Conservation (phyloP, 805 yeast genomes). For the Schwanniomyces yamadae region DNA sequence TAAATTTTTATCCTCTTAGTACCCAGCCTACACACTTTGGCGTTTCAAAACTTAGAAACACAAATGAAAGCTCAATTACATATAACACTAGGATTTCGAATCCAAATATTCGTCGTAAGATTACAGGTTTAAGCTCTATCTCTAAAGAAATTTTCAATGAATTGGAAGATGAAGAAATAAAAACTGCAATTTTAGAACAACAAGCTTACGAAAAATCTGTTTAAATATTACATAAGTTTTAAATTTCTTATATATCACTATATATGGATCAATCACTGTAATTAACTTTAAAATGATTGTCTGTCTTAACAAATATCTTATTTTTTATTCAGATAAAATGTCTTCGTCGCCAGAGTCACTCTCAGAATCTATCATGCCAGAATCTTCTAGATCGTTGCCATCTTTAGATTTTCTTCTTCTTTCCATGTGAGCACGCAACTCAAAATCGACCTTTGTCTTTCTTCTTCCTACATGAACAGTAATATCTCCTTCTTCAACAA, state of each 20-base stretch:
- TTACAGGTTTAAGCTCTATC: conserved; percentile 67
- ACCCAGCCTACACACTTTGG: conserved; percentile 67
- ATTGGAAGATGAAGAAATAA: conserved; percentile 51
- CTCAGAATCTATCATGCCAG: conserved; percentile 9
- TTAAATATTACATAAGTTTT: conserved; percentile 3
- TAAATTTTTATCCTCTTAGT: conserved; percentile 64
- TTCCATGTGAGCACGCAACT: conserved; percentile 46
- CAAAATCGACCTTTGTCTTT: conserved; percentile 46
- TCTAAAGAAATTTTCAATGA: conserved; percentile 59
- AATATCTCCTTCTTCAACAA: conserved; percentile 48
- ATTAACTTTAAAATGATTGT: no score
- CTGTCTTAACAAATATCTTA: background rate
- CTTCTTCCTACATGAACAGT: conserved; percentile 47
- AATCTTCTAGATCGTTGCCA: conserved; percentile 8
- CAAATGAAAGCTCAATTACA: conserved; percentile 33
- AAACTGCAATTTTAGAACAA: conserved; percentile 61
- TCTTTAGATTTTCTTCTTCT: conserved; percentile 22
- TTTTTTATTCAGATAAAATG: conserved; percentile 1
- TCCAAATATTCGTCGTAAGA: conserved; percentile 46
- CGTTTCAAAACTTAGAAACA: conserved; percentile 23
- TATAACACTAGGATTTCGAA: conserved; percentile 46
- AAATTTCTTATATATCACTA: conserved; percentile 3
- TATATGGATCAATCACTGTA: background rate
- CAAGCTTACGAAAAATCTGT: conserved; percentile 46
- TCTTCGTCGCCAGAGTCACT: conserved; percentile 16